Evolutionary conservation across 2,329 filamentous ascomycete species (phyloP).

Genomic region (Venturia effusa): DNA sequence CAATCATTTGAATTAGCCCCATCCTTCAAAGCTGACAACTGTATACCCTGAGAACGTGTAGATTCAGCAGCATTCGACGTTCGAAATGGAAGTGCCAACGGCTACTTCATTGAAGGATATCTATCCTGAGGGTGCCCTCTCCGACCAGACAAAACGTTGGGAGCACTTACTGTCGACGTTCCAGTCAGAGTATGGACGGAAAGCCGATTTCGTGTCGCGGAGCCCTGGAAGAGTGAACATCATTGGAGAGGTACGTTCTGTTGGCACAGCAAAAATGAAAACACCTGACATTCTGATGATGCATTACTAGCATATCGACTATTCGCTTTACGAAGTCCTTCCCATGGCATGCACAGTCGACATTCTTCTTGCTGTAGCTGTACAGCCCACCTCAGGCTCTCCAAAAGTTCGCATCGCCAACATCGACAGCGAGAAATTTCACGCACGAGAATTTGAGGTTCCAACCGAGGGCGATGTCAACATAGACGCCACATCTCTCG

Average conservation of each 20-base stretch:
- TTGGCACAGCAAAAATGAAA: not conserved
- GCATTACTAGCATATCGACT: conserved; percentile 68
- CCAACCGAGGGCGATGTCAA: conserved; percentile 42
- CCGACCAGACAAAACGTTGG: conserved; percentile 11
- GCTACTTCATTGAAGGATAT: conserved; percentile 13
- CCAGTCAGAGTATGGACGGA: conserved; percentile 9
- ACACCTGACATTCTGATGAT: not conserved
- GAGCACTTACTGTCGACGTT: conserved; percentile 11
- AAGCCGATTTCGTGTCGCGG: conserved; percentile 13
- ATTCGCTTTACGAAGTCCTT: conserved; percentile 89
- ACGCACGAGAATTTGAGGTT: conserved; percentile 62
- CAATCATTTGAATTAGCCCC: not conserved
- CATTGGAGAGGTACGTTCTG: conserved; percentile 11
- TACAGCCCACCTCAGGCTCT: conserved; percentile 41
- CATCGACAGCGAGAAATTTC: conserved; percentile 64
- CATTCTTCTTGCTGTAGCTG: conserved; percentile 69
- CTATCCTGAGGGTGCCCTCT: conserved; percentile 13
- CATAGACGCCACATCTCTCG: conserved; percentile 75
- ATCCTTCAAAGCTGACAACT: not conserved
- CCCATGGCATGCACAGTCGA: conserved; percentile 94
- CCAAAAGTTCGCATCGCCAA: conserved; percentile 70
- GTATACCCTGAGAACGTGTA: not conserved
- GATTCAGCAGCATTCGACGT: not conserved
- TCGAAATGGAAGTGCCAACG: conserved; percentile 10
- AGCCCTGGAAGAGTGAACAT: conserved; percentile 14